Evolutionary conservation across 2,329 filamentous ascomycete species (phyloP).

Genomic region (Aspergillus sp.): DNA sequence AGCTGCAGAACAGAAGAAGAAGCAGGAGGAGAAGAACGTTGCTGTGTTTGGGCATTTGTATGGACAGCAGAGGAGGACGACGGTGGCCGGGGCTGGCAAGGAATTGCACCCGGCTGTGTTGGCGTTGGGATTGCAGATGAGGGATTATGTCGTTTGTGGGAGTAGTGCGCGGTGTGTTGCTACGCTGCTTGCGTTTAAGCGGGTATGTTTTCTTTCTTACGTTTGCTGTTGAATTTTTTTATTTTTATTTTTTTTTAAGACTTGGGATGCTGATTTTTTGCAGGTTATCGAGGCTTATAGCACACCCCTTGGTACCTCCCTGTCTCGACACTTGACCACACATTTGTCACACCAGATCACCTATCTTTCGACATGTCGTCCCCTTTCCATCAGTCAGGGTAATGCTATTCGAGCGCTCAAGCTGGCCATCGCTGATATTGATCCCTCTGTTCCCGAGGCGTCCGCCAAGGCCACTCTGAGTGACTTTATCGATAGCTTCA

Average conservation of each 20-base stretch:
- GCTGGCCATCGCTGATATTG: conserved; percentile 82
- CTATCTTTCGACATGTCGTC: conserved; percentile 88
- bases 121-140: conserved; percentile 83
- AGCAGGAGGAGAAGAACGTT: conserved; percentile 62
- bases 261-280: conserved; percentile 9
- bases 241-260: neutral
- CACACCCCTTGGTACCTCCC: conserved; percentile 76
- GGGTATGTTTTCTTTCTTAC: conserved; percentile 48
- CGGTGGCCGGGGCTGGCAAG: conserved; percentile 57
- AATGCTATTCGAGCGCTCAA: conserved; percentile 96
- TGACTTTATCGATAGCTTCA: conserved; percentile 80
- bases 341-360: conserved; percentile 95
- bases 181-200: conserved; percentile 84
- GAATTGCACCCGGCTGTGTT: conserved; percentile 83
- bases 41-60: conserved; percentile 80
- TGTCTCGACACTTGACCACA: conserved; percentile 85
- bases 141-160: conserved; percentile 80
- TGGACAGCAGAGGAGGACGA: conserved; percentile 65
- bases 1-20: conserved; percentile 44
- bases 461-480: conserved; percentile 76
- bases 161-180: conserved; percentile 84
- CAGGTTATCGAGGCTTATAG: conserved; percentile 90
- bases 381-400: conserved; percentile 93
- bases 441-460: conserved; percentile 76
- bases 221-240: neutral